These are phyloP conservation scores for Helicocarpus griseus DNA, from an alignment of 2,329 filamentous ascomycete genomes.

Conservation along the genomic window DNA sequence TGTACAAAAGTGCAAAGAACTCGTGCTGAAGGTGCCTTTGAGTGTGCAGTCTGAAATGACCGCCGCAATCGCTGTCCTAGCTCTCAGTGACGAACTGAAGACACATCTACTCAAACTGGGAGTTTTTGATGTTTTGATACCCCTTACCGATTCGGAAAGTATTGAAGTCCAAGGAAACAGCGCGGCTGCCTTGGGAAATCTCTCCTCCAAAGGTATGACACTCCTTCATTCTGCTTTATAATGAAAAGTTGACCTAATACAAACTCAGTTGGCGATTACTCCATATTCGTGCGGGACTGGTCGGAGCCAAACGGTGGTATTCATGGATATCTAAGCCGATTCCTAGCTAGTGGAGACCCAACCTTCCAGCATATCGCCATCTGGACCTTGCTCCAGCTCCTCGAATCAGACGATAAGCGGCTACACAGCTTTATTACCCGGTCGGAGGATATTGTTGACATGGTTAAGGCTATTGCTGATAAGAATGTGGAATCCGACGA, in stretches of 20 bases:
- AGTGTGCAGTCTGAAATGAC: conserved; percentile 99
- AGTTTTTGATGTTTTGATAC: conserved; percentile 93
- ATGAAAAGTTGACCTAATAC: conserved; percentile 18
- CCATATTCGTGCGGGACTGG: conserved; percentile 93
- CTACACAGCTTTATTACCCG: conserved; percentile 83
- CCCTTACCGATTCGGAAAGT: conserved; percentile 85
- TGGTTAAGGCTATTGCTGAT: conserved; percentile 86
- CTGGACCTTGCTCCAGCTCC: conserved; percentile 89
- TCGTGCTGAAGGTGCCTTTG: conserved; percentile 84
- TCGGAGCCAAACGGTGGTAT: conserved; percentile 85
- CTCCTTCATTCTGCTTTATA: neutral
- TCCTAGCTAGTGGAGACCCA: conserved; percentile 85
- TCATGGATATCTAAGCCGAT: conserved; percentile 86
- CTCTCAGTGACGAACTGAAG: conserved; percentile 91
- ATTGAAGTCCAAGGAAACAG: conserved; percentile 99
- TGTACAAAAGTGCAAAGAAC: conserved; percentile 96
- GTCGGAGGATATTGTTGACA: conserved; percentile 80
- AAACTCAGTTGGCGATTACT: conserved; percentile 77
- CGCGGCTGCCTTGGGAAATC: conserved; percentile 85
- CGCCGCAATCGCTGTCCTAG: conserved; percentile 93
- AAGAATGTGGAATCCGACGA: conserved; percentile 80
- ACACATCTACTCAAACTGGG: conserved; percentile 80
- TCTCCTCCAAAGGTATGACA: conserved; percentile 83
- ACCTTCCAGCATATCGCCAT: conserved; percentile 99
- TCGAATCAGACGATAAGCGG: conserved; percentile 87